These are phyloP conservation scores for Pichia kudriavzevii DNA, from an alignment of 1,139 yeast genomes.

Conservation along the genomic window DNA sequence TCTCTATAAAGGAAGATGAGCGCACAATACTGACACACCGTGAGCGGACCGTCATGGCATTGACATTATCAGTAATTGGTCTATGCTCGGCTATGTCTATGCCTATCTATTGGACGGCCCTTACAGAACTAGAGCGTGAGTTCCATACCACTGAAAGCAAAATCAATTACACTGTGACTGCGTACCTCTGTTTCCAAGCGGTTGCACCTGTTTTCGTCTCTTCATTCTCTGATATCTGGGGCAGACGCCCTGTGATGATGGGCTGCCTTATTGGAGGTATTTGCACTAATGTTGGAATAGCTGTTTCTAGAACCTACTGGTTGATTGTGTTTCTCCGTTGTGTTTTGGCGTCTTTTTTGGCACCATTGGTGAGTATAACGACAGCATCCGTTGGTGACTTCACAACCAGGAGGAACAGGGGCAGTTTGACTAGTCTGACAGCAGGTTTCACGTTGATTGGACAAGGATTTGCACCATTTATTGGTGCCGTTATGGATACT, in stretches of 20 bases:
- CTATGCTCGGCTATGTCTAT: slow-evolving; percentile 59
- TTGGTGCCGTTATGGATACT: slow-evolving; percentile 60
- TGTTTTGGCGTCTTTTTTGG: slow-evolving; percentile 61
- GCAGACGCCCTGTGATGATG: slow-evolving; percentile 60
- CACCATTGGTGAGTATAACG: slow-evolving; percentile 61
- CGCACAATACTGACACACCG: slow-evolving; percentile 30
- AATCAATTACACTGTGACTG: slow-evolving; percentile 62
- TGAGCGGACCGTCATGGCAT: slow-evolving; percentile 33
- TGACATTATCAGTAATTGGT: slow-evolving; percentile 39
- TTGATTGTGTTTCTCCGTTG: slow-evolving; percentile 51
- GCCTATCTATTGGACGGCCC: slow-evolving; percentile 69
- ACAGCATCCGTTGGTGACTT: slow-evolving; percentile 66
- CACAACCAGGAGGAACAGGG: slow-evolving; percentile 56
- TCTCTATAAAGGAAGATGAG: too few relatives aligned
- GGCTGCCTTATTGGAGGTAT: slow-evolving; percentile 46
- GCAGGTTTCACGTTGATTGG: slow-evolving; percentile 64
- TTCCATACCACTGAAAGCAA: slow-evolving; percentile 48
- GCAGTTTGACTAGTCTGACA: slow-evolving; percentile 53
- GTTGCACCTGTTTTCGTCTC: slow-evolving; percentile 58
- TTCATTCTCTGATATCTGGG: slow-evolving; percentile 57
- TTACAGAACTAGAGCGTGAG: slow-evolving; percentile 43
- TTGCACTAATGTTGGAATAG: slow-evolving; percentile 54
- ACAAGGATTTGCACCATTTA: slow-evolving; percentile 66
- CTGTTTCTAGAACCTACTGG: slow-evolving; percentile 46
- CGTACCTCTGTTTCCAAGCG: slow-evolving; percentile 66